Evolutionary conservation across 2,329 filamentous ascomycete genomes (phyloP), one percentile per base, ranked within the genome.

Genomic region (Sclerotinia borealis): DNA sequence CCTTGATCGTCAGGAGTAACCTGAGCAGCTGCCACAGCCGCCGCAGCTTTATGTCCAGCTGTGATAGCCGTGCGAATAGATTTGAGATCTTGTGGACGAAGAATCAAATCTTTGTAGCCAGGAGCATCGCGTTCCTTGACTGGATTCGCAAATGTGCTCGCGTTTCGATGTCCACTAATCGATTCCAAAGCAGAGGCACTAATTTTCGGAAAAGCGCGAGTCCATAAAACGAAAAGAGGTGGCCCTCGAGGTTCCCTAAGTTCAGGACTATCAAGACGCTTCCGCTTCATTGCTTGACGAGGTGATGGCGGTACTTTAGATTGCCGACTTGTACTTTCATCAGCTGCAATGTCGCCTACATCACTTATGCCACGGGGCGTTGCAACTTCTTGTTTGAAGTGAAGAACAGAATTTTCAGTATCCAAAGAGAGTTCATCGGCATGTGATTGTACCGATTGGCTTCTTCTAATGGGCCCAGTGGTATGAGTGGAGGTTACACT

Each of bases 121-220:
- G 90, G 90, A 0, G 90, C 90, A 70, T 91, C 87, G 43, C 84
- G 84, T 68, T 92, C 88, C 13, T 89, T 88, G 55, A 93, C 82
- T 1, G 88, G 87, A 61, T 87, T 87, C 34, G 88, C 87, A 72
- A 93, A 93, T 76, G 91, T 91, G 68, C 90, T 91, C 51, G 89
- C 90, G 69, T 90, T 85, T 39, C 89, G 88, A 73, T 93, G 90
- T 60, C 86, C 89, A 29, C 86, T 85, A 64, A 93, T 90, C 70
- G 91, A 87, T 72, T 92, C 90, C 67, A 93, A 80, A 15, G 90
- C 86, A 5, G 88, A 87, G 4, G 83, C 84, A 37, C 87, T 88
- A 17, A 91, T 90, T 68, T 88, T 86, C 41, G 88, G 84, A 71
- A 93, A 88, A 54, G 88, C 88, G 54, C 90, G 86, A 17, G 90